Base-by-base conservation (phyloP, 2,329 filamentous ascomycete genomes). In the Colletotrichum costaricense region DNA sequence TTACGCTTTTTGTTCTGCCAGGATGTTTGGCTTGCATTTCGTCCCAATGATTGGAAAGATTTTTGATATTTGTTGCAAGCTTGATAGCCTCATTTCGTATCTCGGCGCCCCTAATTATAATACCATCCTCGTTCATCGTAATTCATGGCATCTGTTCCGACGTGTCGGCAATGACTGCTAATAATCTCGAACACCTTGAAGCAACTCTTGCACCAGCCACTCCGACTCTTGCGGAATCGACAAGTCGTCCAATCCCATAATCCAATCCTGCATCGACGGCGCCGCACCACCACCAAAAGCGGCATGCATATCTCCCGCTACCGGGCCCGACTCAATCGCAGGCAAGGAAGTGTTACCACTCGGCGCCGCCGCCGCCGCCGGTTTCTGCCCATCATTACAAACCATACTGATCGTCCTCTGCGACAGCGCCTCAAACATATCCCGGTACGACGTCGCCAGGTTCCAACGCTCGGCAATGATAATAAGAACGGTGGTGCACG, bases 391-490 rank as follows among this genome's bases (percentile, higher is more conserved):
- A 5, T 76, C 71, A 1, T 71, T 77, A 66, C 62, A 77, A 19
- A 81, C 64, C 69, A 81, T 78, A 52, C 58, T 75, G n/a, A 80
- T 78, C 0, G 79, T 80, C 5, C 75, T 66, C 46, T 78, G 75
- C 0, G 80, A 78, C n/a, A 81, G 73, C 0, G 76, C 42, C 67
- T 81, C 79, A 33, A 81, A 81, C 0, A 81, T 80, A 58, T 83
- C 80, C 4, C 81, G 76, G 71, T 82, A 83, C 0, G 80, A 67
- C 1, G 78, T 77, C 0, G 81, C 81, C 24, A 77, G 64, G n/a
- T 67, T 79, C 81, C 80, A 82, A 19, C 81, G 69, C 63, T 82
- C 79, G 4, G 81, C 80, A 11, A 83, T 81, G 54, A 83, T 81
- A 42, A 81, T 77, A 7, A 83, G 76, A 1, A 80, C 79, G 1